Evolutionary conservation across 2,329 filamentous ascomycete genomes (phyloP), one percentile per base, ranked within the genome.

Genomic region (Ascochyta koolunga): DNA sequence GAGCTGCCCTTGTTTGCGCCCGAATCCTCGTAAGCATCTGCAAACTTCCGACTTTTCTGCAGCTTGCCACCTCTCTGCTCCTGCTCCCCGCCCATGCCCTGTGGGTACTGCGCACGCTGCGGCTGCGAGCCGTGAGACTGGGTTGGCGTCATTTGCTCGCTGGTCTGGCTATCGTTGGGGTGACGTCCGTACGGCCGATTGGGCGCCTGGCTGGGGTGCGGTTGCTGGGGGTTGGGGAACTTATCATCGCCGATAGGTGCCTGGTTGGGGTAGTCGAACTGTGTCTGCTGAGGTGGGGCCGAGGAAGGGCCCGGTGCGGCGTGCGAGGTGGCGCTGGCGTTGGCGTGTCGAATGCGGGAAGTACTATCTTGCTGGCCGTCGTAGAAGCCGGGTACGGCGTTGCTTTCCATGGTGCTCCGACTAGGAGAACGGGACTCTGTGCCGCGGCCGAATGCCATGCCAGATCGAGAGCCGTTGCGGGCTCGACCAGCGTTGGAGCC

Each of bases 41-140:
- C 88, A 65, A 99, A 96, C 61, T 86, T 87, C 52, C 92, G 86
- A 76, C 93, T 92, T 73, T 96, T 96, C 68, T 95, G 89, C 39
- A 95, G 78, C 10, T 90, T 86, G 29, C 83, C 85, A 38, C 69
- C 65, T 41, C 66, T 58, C 43, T 64, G 63, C 46, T 67, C 61
- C 35, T 65, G 56, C 13, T 65, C 63, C 31, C 68, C 67, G 42
- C 72, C 66, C 70, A 74, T 73, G 58, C 66, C 78, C 57, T 61
- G 74, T 62, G 74, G 80, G 73, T 76, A 76, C 37, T 71, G 73
- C 35, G 66, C 70, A 18, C 67, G 68, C 27, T 70, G 64, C 40
- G 46, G 38, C 43, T 51, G 47, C 31, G 58, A 48, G 10, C 51
- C 51, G 24, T 53, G 36, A 21, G 56, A 50, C 25, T 43, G 44